Base-by-base conservation (phyloP, 2,329 filamentous ascomycete species). In the Ophiocordyceps camponoti-saundersi region DNA sequence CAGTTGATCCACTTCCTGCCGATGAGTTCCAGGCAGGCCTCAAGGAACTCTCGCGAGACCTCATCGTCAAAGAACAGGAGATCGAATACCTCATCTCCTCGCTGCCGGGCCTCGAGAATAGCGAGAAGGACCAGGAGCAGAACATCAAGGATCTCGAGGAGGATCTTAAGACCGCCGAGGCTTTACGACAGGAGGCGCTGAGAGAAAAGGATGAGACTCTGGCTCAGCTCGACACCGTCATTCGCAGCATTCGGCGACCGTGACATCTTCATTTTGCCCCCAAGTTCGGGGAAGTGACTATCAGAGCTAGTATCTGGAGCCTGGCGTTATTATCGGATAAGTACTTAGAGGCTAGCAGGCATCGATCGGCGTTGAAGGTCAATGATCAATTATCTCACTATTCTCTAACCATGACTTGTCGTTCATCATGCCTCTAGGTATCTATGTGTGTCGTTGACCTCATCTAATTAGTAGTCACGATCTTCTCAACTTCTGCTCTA, bases 31-130 rank as follows among this genome's bases (percentile, higher is more conserved):
- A 74, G 47, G 73, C 75, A 3, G 77, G 80, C 44, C 74, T 87
- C 58, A 69, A 78, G 50, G 85, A 90, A 61, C 69, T 92, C 46
- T 82, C 84, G 36, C 75, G 77, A 51, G 85, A 90, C 59, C 69
- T 92, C 23, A 80, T 90, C 48, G 61, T 84, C 48, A 87, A 89
- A 57, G 82, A 88, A 56, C 84, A 89, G 65, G 83, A 90, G 65
- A 87, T 92, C 51, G 85, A 92, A 61, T 70, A 77, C 42, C 66
- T 92, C 44, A 84, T 90, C 48, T 82, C 79, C 16, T 76, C 73
- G 21, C 69, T 93, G 2, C 86, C 86, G 0, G 86, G 86, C 0
- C 67, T 92, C 21, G 82, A 86, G 42, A 85, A 80, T 51, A 90
- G 82, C 56, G 83, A 90, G 60, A 70, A 75, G 51, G 82, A 88